Percentiles rank a stretch among this genome's conserved stretches.
These are phyloP conservation scores for Hypoxylon fuscum DNA, from an alignment of 495 filamentous ascomycete species.

Conservation along the genomic window DNA sequence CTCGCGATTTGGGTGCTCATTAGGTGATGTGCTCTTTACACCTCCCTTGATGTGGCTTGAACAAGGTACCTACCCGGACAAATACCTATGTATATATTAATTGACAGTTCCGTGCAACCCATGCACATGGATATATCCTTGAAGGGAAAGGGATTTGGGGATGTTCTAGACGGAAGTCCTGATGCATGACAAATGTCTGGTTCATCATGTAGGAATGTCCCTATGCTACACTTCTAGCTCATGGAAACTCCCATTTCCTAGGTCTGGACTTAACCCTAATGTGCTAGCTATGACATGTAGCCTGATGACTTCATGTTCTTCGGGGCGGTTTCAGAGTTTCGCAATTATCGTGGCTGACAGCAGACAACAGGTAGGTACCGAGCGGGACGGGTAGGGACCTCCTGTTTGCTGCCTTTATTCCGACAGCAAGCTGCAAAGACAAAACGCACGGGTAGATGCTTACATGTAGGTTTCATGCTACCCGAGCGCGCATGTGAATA, in stretches of 20 bases:
- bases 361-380: too few relatives aligned
- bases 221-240: too few relatives aligned
- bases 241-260: not conserved
- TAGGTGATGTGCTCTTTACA: too few relatives aligned
- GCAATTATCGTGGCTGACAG: not conserved
- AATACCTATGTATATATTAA: too few relatives aligned
- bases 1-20: too few relatives aligned
- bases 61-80: too few relatives aligned
- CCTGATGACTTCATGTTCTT: not conserved
- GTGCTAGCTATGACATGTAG: too few relatives aligned
- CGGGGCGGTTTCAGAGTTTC: not conserved
- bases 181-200: conserved; percentile 18
- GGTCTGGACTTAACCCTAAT: too few relatives aligned
- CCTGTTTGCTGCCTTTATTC: not conserved
- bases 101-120: too few relatives aligned
- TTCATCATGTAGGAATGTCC: not conserved
- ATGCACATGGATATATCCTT: not conserved
- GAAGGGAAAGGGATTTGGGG: not conserved
- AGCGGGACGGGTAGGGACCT: not conserved
- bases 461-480: too few relatives aligned
- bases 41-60: too few relatives aligned
- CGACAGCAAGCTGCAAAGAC: not conserved
- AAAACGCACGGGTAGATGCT: not conserved
- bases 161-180: not conserved
- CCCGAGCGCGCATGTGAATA: not conserved